Evolutionary conservation across 2,329 filamentous ascomycete genomes (phyloP), one percentile per base, ranked within the genome.

Genomic region (Metarhizium sp.): DNA sequence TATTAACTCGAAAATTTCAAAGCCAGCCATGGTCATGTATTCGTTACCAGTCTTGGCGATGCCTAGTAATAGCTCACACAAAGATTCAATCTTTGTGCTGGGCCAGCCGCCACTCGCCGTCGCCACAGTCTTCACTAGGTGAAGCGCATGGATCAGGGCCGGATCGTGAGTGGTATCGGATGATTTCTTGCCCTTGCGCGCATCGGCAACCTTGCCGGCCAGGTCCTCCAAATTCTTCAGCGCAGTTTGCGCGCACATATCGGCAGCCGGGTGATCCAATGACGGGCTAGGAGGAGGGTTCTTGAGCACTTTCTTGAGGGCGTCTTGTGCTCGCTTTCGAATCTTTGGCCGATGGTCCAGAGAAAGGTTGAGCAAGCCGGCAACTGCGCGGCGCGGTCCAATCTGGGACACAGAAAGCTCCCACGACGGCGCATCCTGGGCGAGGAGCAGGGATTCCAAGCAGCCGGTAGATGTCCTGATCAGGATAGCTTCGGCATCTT

Each of bases 1-100:
- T 48, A 97, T 95, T 69, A 95, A 87, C 70, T 99, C 94, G 64
- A 99, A 99, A 4, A 97, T 92, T 61, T 96, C 92, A 64, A 99
- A 96, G 0, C 92, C 88, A 11, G 90, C 87, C 86, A 97, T 95
- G 36, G 92, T 95, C 77, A 99, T 86, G 69, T 92, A 95, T 68
- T 97, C 92, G 69, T 95, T 96, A 69, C 85, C 94, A 8, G 88
- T 92, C 66, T 86, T 86, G 34, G 92, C 92, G 59, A 97, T 95
- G 61, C 85, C 85, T 62, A 99, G 82, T 56, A 99, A 75, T 54
- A 96, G 75, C 70, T 97, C 92, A 70, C 92, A 96, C 38, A 99
- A 76, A 2, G 87, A 78, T 72, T 99, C 94, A 54, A 96, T 95
- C 73, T 95, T 96, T 75, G 88, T 90, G 75, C 88, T 96, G 1